A percentile compares a stretch with the other conserved stretches of the same genome.
Evolutionary conservation across 805 yeast species (phyloP).

Genomic region (Sugiyamaella marilandica): DNA sequence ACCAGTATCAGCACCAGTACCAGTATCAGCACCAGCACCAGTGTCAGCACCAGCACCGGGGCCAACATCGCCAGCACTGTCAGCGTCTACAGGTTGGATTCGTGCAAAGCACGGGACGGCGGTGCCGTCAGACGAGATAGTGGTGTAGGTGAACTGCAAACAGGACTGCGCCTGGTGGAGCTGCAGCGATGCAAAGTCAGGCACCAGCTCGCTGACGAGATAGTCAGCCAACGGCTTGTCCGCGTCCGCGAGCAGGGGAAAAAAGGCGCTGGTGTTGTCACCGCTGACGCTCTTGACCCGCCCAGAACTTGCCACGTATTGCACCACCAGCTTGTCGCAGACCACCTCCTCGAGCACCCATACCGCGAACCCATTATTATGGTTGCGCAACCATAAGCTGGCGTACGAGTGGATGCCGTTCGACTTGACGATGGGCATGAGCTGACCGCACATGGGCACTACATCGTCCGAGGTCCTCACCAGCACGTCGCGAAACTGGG

Average conservation of each 20-base stretch:
- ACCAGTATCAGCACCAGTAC: no score
- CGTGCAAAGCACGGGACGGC: constrained; percentile 17
- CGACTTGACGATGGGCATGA: constrained; percentile 70
- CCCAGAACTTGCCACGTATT: constrained; percentile 8
- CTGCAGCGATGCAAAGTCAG: constrained; percentile 24
- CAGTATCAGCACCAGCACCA: no score
- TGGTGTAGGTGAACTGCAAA: constrained; percentile 20
- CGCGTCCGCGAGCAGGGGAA: not conserved
- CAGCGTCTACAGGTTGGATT: not conserved
- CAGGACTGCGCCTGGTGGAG: not conserved
- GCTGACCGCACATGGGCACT: constrained; percentile 56
- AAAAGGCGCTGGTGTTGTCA: constrained; percentile 8
- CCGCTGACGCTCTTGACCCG: constrained; percentile 8
- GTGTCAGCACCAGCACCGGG: constrained; percentile 40
- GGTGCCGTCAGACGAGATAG: constrained; percentile 5
- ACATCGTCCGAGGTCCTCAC: not conserved
- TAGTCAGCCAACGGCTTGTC: not conserved
- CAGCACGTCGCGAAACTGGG: constrained; percentile 6
- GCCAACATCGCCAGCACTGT: constrained; percentile 49
- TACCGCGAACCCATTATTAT: constrained; percentile 50
- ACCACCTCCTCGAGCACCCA: constrained; percentile 81
- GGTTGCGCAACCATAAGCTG: constrained; percentile 73
- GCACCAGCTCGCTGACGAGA: constrained; percentile 3
- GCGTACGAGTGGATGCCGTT: constrained; percentile 73
- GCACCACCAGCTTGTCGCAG: constrained; percentile 33